Percentiles rank a stretch among this genome's conserved stretches.
These are phyloP conservation scores for Russula griseocarnosa DNA, from an alignment of 768 basidiomycete species.

Conservation along the genomic window DNA sequence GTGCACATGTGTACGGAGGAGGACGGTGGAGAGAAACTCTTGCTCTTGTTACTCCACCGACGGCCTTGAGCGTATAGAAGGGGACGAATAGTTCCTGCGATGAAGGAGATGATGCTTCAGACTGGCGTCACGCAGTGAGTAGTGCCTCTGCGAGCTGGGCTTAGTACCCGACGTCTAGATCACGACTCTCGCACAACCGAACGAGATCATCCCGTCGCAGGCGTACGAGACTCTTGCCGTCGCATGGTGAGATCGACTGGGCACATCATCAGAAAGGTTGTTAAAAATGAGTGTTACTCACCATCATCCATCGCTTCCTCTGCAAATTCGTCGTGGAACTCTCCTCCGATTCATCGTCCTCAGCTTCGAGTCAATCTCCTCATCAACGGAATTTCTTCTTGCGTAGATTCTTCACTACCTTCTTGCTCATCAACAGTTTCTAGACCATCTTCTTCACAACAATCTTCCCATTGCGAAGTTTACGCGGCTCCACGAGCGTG, in stretches of 20 bases:
- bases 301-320: constrained; percentile 59
- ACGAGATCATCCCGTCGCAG: constrained; percentile 89
- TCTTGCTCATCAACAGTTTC: constrained; percentile 28
- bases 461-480: constrained; percentile 29
- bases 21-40: constrained; percentile 53
- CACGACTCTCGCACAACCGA: constrained; percentile 81
- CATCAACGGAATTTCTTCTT: constrained; percentile 35
- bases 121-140: constrained; percentile 79
- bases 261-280: constrained; percentile 17
- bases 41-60: constrained; percentile 42
- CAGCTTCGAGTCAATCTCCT: constrained; percentile 34
- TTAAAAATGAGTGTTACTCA: constrained; percentile 39
- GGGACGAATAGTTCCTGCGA: constrained; percentile 76
- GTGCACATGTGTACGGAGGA: constrained; percentile 54
- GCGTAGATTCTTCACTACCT: constrained; percentile 28
- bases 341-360: constrained; percentile 33
- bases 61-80: constrained; percentile 48
- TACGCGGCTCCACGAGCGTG: constrained; percentile 29
- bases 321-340: constrained; percentile 38
- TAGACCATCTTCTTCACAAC: constrained; percentile 36
- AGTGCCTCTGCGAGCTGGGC: constrained; percentile 89
- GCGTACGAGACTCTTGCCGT: constrained; percentile 80
- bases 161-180: constrained; percentile 88
- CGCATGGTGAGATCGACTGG: constrained; percentile 78
- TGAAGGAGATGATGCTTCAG: constrained; percentile 69